Conservation (phyloP, 352 stramenopile species). For the Phytophthora aleatoria region DNA sequence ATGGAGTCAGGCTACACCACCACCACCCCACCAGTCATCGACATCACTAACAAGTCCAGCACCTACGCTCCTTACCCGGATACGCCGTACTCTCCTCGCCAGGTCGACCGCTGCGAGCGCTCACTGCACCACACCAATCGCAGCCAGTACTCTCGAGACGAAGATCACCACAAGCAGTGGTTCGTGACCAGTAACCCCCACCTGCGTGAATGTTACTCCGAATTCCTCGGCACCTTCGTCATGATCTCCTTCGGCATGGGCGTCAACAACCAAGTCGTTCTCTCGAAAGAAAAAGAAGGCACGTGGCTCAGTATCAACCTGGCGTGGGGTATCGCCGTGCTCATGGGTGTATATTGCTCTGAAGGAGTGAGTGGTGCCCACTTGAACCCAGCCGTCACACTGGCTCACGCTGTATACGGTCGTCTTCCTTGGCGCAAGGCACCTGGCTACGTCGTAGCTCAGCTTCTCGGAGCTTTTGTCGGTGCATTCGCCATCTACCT, state of each 20-base stretch:
- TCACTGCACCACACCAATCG: conserved; percentile 41
- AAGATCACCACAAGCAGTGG: conserved; percentile 27
- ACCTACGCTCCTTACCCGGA: conserved; percentile 34
- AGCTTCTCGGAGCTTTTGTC: conserved; percentile 49
- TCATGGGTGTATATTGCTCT: conserved; percentile 63
- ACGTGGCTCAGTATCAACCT: conserved; percentile 70
- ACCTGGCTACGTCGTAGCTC: conserved; percentile 45
- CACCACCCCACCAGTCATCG: conserved; percentile 29
- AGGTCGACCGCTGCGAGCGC: conserved; percentile 27
- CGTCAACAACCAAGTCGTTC: conserved; percentile 63
- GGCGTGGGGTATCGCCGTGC: conserved; percentile 52
- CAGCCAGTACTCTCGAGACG: conserved; percentile 29
- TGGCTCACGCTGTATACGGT: conserved; percentile 54
- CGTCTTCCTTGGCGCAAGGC: conserved; percentile 54
- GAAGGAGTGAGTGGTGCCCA: conserved; percentile 60
- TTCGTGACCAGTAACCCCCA: conserved; percentile 34
- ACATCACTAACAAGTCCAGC: conserved; percentile 32
- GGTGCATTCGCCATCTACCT: conserved; percentile 48
- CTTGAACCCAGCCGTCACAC: conserved; percentile 63
- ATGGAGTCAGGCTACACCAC: conserved; percentile 29
- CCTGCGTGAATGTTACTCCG: conserved; percentile 45
- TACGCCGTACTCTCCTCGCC: conserved; percentile 21
- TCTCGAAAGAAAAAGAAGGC: conserved; percentile 52
- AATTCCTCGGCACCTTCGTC: conserved; percentile 55
- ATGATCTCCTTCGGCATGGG: conserved; percentile 64